Base-by-base conservation (phyloP, 2,329 filamentous ascomycete genomes). In the Zalaria obscura region DNA sequence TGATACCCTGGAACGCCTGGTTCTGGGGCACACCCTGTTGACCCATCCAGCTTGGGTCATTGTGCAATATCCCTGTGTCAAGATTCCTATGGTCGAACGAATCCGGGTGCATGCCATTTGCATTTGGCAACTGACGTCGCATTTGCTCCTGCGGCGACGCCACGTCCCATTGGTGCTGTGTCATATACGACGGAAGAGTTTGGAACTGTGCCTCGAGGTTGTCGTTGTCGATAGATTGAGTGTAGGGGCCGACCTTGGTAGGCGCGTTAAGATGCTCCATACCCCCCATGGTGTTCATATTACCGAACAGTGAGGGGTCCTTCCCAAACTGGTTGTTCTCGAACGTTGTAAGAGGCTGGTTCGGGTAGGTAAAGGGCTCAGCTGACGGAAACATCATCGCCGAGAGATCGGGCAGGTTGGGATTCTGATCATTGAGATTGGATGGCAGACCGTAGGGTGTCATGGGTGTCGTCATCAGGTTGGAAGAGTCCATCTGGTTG, bases 371-470 rank as follows among this genome's bases (percentile, higher is more conserved):
- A 47, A 89, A 81, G 0, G 83, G 82, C 51, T 89, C 83, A 29
- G 75, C 72, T 0, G 81, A 80, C 1, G 82, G 79, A 53, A 89
- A 89, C 80, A 89, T 87, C 63, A 88, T 76, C 3, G 78, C 76
- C 44, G 80, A 80, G 5, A 88, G 70, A 55, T 84, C 82, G 48
- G 81, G 74, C 10, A 87, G 65, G 5, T 61, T 63, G 3, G 65
- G 61, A 43, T 64, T 66, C 29, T 7, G n/a, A n/a, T n/a, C 29
- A 7, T 7, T 7, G 7, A n/a, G 2, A n/a, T 32, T 7, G 29
- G 29, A n/a, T 32, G 29, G 29, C 7, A 32, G n/a, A n/a, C 29
- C 29, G 29, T 32, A 32, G 7, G 7, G 29, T 32, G 7, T 7
- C 29, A 32, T 7, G n/a, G 29, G 29, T 32, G 29, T 32, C 7